Evolutionary conservation across 192 early-diverging fungal genomes (phyloP), one percentile per base, ranked within the genome.

Genomic region (Backusella morwellensis): DNA sequence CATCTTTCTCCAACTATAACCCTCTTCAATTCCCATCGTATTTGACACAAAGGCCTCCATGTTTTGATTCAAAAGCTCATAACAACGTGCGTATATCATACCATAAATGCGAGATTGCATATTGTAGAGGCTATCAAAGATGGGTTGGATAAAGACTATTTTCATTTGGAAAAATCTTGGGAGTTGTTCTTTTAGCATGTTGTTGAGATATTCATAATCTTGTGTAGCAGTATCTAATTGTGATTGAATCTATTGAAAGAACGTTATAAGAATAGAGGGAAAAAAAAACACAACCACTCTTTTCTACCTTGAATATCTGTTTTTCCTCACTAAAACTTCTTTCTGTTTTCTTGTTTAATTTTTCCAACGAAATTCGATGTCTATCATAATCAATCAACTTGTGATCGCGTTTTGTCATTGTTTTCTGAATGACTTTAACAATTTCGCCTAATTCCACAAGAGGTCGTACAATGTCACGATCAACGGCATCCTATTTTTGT

Each of bases 361-460:
- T 98, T 70, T 92, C 87, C 41, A 97, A 84, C 4, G 85, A 80
- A 50, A 85, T 82, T 26, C 90, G 78, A 85, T 91, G 91, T 36
- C 98, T 91, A 81, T 99, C 98, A 82, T 94, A 98, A 83, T 99
- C 98, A 23, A 97, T 80, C 63, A 94, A 83, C 84, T 99, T 99
- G 85, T 96, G 96, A 32, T 91, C 86, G 26, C 97, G 91, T 86
- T 99, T 99, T 12, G 85, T 87, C 63, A 99, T 95, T 17, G 95
- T 89, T 77, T 91, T 93, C 76, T 90, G 89, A 52, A 99, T 91
- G 50, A 88, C 80, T 73, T 93, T 91, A 77, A 94, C 81, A 77
- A 98, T 83, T 17, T 83, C 82, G 52, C 93, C 80, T 74, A 95
- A 88, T 73, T 97, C 96, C 19, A 82, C 77, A 35, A 92, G 71